Percentiles rank a stretch among this genome's conserved stretches.
phyloP scores from a whole-genome alignment of 2,329 filamentous ascomycete genomes.

The Fusarium nurragi region DNA sequence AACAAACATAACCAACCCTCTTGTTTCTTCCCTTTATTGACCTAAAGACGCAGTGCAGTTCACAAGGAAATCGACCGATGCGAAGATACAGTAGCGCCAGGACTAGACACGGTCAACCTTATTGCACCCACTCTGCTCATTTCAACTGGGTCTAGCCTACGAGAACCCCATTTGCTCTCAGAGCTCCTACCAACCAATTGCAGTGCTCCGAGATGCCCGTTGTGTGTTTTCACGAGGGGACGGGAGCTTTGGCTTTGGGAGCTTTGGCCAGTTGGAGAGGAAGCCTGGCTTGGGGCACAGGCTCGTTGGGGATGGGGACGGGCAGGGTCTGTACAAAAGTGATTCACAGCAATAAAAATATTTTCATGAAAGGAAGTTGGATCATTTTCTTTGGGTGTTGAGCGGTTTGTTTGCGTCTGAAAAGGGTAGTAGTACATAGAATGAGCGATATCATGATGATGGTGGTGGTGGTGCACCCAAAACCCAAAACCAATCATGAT shows the following conservation, averaged over 20 bases:
- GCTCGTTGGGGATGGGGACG: constrained; percentile 3
- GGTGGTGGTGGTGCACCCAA: constrained; percentile 8
- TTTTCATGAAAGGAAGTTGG: not conserved
- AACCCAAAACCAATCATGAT: constrained; percentile 20
- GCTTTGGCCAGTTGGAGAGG: not conserved
- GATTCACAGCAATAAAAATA: not conserved
- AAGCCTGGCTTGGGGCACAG: not conserved
- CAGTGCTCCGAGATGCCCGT: constrained; percentile 18
- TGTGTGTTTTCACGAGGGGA: not conserved
- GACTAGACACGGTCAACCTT: constrained; percentile 17
- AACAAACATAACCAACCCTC: not conserved
- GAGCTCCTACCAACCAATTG: constrained; percentile 34
- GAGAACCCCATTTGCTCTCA: constrained; percentile 3
- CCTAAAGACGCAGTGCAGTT: not conserved
- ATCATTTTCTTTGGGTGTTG: not conserved
- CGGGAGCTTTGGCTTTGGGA: constrained; percentile 24
- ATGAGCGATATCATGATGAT: constrained; percentile 33
- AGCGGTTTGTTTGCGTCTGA: constrained; percentile 7
- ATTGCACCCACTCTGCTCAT: constrained; percentile 39
- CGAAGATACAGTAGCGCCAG: constrained; percentile 28
- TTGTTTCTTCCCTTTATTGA: not conserved
- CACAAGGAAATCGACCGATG: constrained; percentile 30
- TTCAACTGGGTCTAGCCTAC: constrained; percentile 31
- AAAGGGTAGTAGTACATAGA: not conserved
- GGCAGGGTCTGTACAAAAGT: not conserved